Evolutionary conservation across 306 rosid genomes (phyloP).

Genomic region (Amphicarpaea edgeworthii): DNA sequence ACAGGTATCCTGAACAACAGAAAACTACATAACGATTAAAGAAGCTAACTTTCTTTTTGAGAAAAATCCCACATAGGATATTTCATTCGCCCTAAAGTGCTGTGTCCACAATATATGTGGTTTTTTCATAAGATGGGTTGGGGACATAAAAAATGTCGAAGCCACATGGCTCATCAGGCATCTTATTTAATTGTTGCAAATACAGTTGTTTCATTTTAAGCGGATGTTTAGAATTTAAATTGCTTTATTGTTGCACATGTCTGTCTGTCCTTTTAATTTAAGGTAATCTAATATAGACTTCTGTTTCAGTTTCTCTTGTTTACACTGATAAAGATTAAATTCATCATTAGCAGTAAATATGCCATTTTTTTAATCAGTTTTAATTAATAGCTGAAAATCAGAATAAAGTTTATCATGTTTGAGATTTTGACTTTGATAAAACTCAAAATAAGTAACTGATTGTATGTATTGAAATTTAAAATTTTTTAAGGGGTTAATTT

Average conservation of each 20-base stretch:
- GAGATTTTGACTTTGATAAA: neutral
- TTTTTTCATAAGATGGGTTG: conserved; percentile 46
- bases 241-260: conserved; percentile 48
- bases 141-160: conserved; percentile 41
- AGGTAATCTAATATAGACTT: no score
- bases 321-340: neutral
- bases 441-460: neutral
- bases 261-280: conserved; percentile 44
- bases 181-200: conserved; percentile 50
- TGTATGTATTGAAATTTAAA: no score
- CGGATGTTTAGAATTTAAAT: conserved; percentile 39
- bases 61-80: conserved; percentile 24
- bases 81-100: conserved; percentile 41
- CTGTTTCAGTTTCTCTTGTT: no score
- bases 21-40: conserved; percentile 46
- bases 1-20: conserved; percentile 59
- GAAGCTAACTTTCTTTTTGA: neutral
- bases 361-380: neutral
- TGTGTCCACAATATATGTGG: conserved; percentile 45
- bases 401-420: neutral
- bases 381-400: neutral
- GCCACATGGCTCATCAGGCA: conserved; percentile 66
- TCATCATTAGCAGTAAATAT: neutral
- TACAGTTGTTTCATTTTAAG: conserved; percentile 47
- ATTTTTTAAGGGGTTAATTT: no score